Conservation (phyloP, 129 eudicot species). For the Sambucus nigra region DNA sequence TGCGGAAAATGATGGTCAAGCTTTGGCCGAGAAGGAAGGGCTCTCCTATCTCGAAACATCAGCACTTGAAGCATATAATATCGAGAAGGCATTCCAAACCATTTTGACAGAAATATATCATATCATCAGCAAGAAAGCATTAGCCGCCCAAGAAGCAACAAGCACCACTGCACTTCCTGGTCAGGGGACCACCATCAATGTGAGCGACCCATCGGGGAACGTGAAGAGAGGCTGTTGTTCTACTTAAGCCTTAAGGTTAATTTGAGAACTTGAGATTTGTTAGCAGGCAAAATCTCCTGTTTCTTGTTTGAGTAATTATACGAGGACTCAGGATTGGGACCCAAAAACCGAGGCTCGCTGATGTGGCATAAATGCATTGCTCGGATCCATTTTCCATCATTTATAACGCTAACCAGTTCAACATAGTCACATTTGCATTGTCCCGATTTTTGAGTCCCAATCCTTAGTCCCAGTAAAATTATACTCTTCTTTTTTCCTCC, state of each 20-base stretch:
- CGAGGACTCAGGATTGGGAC: too few species aligned
- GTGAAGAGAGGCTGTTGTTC: conserved; percentile 50
- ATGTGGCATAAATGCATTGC: too few species aligned
- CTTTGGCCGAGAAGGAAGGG: conserved; percentile 74
- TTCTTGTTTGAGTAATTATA: conserved; percentile 13
- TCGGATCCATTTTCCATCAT: too few species aligned
- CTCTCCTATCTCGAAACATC: conserved; percentile 80
- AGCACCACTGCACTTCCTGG: conserved; percentile 43
- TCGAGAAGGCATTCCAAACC: conserved; percentile 68
- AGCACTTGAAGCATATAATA: conserved; percentile 61
- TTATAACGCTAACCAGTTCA: too few species aligned
- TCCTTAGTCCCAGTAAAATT: too few species aligned
- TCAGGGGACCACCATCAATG: conserved; percentile 67
- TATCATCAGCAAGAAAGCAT: conserved; percentile 73
- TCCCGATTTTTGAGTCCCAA: too few species aligned
- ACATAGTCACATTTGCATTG: too few species aligned
- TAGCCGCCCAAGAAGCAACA: conserved; percentile 63
- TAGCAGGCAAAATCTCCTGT: conserved; percentile 14
- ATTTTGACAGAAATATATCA: conserved; percentile 66
- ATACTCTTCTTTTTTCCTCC: conserved; percentile 6
- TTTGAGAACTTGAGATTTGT: conserved; percentile 7
- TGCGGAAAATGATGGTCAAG: conserved; percentile 50
- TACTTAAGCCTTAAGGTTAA: conserved; percentile 22
- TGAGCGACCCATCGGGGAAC: conserved; percentile 38
- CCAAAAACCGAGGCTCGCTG: too few species aligned